A percentile compares a stretch with the other conserved stretches of the same genome.
phyloP scores from a whole-genome alignment of 164 flowering plant genomes.

The Litsea cubeba region DNA sequence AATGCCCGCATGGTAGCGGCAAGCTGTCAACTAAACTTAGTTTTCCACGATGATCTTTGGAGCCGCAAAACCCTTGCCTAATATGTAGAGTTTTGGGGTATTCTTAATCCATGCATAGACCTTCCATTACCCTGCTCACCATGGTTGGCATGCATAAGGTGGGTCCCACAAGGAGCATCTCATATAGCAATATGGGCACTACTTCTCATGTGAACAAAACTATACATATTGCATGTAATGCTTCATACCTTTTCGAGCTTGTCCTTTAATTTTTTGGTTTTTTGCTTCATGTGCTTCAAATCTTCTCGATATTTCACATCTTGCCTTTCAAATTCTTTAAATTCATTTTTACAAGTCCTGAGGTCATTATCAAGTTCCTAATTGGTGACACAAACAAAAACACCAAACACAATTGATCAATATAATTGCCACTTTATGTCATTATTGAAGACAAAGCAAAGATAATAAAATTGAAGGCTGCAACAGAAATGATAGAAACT shows the following conservation, averaged over 20 bases:
- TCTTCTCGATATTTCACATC: slow-evolving; percentile 85
- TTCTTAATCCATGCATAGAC: slow-evolving; percentile 17
- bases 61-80: too few relatives aligned
- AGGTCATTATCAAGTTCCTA: slow-evolving; percentile 71
- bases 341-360: slow-evolving; percentile 62
- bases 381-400: slow-evolving; percentile 1
- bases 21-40: too few relatives aligned
- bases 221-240: background rate
- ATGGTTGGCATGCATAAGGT: background rate
- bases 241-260: slow-evolving; percentile 65
- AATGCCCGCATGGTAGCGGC: too few relatives aligned
- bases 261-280: slow-evolving; percentile 78
- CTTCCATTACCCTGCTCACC: slow-evolving; percentile 72
- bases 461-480: background rate
- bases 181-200: too few relatives aligned
- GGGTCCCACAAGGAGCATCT: too few relatives aligned
- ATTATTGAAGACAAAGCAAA: background rate
- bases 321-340: slow-evolving; percentile 95
- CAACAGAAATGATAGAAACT: background rate
- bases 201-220: background rate
- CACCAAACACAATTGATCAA: background rate
- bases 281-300: slow-evolving; percentile 78
- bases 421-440: background rate
- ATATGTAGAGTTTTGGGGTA: too few relatives aligned
- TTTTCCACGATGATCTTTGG: too few relatives aligned